phyloP scores from a whole-genome alignment of 805 yeast species.

The Tetrapisispora pingtungensis region DNA sequence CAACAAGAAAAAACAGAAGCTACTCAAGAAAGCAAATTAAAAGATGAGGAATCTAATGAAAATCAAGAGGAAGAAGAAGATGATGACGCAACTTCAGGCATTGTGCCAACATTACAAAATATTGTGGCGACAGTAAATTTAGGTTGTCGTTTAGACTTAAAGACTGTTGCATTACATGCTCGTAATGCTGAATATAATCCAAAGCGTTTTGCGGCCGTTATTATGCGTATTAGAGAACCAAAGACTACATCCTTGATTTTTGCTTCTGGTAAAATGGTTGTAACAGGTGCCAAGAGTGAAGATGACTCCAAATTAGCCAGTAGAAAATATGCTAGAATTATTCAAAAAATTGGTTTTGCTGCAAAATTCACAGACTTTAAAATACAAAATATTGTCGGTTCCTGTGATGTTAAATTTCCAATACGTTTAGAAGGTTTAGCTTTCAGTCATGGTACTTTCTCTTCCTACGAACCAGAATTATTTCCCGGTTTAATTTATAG shows the following conservation, averaged over 20 bases:
- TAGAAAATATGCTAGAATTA: constrained; percentile 94
- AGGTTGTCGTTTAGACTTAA: constrained; percentile 90
- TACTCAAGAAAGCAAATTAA: constrained; percentile 11
- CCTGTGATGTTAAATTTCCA: constrained; percentile 97
- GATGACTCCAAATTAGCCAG: constrained; percentile 98
- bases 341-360: constrained; percentile 93
- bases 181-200: constrained; percentile 99
- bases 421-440: constrained; percentile 96
- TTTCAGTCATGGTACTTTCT: constrained; percentile 96
- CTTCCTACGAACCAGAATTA: constrained; percentile 94
- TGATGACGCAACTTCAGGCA: constrained; percentile 80
- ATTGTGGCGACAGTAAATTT: constrained; percentile 96
- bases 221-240: constrained; percentile 98
- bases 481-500: constrained; percentile 98
- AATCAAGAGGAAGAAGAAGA: constrained; percentile 29
- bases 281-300: constrained; percentile 97
- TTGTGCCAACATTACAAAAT: constrained; percentile 87
- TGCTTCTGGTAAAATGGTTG: constrained; percentile 99
- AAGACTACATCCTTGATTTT: constrained; percentile 95
- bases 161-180: constrained; percentile 95
- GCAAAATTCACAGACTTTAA: constrained; percentile 97
- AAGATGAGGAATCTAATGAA: constrained; percentile 3
- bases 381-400: constrained; percentile 95
- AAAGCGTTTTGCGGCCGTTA: constrained; percentile 97
- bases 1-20: constrained; percentile 14